Evolutionary conservation across 306 rosid genomes (phyloP), one percentile per base, ranked within the genome.

Genomic region (Amphicarpaea edgeworthii): DNA sequence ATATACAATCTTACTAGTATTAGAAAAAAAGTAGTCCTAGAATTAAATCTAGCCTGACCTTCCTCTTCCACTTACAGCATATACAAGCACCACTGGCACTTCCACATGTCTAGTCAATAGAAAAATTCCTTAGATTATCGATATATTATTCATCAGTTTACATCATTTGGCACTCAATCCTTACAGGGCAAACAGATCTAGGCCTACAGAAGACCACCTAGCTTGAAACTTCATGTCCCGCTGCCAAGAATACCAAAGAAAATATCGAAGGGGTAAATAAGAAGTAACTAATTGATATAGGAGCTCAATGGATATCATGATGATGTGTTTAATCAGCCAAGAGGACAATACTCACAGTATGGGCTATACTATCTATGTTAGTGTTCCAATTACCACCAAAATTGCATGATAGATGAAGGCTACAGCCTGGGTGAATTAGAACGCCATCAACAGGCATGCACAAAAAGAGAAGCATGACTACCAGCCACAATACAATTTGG

Each of bases 181-280:
- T 45, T 77, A 63, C 64, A 50, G 43, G 40, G 61, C 21, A 78
- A 47, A 60, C 60, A 72, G 55, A 78, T 50, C 70, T 70, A 61
- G 72, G 77, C 65, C 72, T 53, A 50, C 17, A 70, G 46, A 62
- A 62, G 65, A 49, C 72, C 77, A 42, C 57, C 65, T 76, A 61
- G 47, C 71, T 47, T 62, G 49, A 64, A 64, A 43, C 68, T 71
- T 71, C 72, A 72, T 30, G 43, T 72, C 79, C 65, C 12, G 61
- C 77, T 59, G 66, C 49, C 73, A 76, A 76, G 80, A 63, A 75
- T 75, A 15, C 57, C 40, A 24, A 65, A 63, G 57, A 55, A 77
- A 77, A 67, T 32, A 77, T 42, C 2, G 68, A 55, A 67, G 47
- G 64, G 41, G 75, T 57, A 64, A 50, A 41, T 72, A 43, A 55